Evolutionary conservation across 2,329 filamentous ascomycete genomes (phyloP).

Genomic region (Rhinocladiella mackenziei): DNA sequence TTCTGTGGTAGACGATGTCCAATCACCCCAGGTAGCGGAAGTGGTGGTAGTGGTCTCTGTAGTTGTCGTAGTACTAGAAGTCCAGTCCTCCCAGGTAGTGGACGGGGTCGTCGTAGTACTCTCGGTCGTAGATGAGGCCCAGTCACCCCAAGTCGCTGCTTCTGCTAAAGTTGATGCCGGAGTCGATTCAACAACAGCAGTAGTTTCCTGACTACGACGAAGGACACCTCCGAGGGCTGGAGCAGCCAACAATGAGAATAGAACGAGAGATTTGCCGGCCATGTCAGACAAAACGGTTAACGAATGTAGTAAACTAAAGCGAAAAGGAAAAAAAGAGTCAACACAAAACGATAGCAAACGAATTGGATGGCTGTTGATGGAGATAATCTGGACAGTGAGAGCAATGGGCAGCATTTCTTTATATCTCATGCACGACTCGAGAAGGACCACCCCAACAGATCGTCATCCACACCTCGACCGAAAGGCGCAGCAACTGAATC

Average conservation of each 20-base stretch:
- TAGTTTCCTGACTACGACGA: slow-evolving; percentile 12
- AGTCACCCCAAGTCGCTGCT: slow-evolving; percentile 3
- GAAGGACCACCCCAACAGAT: too few relatives aligned
- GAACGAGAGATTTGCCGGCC: slow-evolving; percentile 20
- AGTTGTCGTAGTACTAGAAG: neutral
- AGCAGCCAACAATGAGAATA: slow-evolving; percentile 18
- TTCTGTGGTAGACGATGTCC: neutral
- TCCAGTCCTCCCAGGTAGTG: slow-evolving; percentile 1
- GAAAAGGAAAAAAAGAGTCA: neutral
- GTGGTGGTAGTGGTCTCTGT: neutral
- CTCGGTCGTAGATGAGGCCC: slow-evolving; percentile 2
- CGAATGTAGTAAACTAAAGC: slow-evolving; percentile 12
- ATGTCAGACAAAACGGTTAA: slow-evolving; percentile 14
- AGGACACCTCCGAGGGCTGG: slow-evolving; percentile 20
- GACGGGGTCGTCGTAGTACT: neutral
- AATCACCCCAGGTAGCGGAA: neutral
- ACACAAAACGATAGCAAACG: neutral
- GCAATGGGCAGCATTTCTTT: too few relatives aligned
- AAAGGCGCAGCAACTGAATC: too few relatives aligned
- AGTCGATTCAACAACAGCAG: neutral
- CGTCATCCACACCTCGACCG: too few relatives aligned
- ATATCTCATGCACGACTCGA: too few relatives aligned
- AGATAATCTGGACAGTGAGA: too few relatives aligned
- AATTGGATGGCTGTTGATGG: too few relatives aligned
- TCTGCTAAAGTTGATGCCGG: neutral